A percentile compares a stretch with the other conserved stretches of the same genome.
phyloP scores from a whole-genome alignment of 2,329 filamentous ascomycete genomes.

The Sordariomycetes sp. region DNA sequence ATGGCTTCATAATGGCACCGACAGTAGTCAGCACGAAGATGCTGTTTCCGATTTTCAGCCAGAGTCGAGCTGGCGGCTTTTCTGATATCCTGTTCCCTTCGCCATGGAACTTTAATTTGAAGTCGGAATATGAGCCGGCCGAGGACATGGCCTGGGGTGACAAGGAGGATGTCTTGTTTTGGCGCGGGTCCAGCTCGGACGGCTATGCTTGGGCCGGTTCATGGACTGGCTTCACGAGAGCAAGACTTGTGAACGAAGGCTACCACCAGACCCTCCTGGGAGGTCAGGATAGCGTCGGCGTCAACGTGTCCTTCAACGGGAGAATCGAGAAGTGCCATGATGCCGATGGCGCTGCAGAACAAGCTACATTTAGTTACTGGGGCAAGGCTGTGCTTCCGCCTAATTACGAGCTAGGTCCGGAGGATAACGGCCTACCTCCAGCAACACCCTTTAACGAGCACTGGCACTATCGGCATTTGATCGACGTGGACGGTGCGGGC shows the following conservation, averaged over 20 bases:
- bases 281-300: slow-evolving; percentile 4
- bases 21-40: slow-evolving; percentile 36
- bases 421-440: slow-evolving; percentile 2
- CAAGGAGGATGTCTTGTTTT: slow-evolving; percentile 40
- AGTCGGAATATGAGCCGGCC: slow-evolving; percentile 41
- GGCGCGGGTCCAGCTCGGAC: slow-evolving; percentile 49
- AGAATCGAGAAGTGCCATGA: slow-evolving; percentile 34
- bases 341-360: slow-evolving; percentile 28
- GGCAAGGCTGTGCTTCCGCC: slow-evolving; percentile 13
- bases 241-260: slow-evolving; percentile 52
- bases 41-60: slow-evolving; percentile 46
- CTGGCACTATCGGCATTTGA: slow-evolving; percentile 53
- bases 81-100: slow-evolving; percentile 43
- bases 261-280: slow-evolving; percentile 28
- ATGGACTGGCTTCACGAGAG: slow-evolving; percentile 59
- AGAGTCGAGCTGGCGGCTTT: slow-evolving; percentile 44
- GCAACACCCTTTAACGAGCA: slow-evolving; percentile 24
- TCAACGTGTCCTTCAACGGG: slow-evolving; percentile 27
- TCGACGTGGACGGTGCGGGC: slow-evolving; percentile 63
- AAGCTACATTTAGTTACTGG: slow-evolving; percentile 29
- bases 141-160: slow-evolving; percentile 36
- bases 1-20: slow-evolving; percentile 41
- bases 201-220: slow-evolving; percentile 24
- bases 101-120: slow-evolving; percentile 47
- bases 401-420: slow-evolving; percentile 15